Conservation (phyloP, 306 rosid species). For the Senna siamea region DNA sequence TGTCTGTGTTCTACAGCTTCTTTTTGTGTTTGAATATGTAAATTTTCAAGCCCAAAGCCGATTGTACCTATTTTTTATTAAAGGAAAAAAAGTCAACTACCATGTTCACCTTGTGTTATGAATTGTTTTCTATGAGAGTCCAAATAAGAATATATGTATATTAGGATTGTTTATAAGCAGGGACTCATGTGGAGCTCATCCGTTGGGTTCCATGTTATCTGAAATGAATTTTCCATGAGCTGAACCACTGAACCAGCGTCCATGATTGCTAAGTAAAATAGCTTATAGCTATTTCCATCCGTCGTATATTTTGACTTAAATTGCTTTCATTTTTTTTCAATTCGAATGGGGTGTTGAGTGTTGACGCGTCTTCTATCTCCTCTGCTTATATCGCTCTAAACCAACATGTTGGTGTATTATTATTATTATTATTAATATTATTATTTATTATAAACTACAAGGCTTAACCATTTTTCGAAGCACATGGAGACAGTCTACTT, state of each 20-base stretch:
- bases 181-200: neutral
- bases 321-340: too few species aligned
- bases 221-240: neutral
- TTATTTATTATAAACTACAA: neutral
- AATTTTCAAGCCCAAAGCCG: too few species aligned
- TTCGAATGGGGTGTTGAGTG: neutral
- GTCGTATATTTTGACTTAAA: neutral
- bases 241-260: too few species aligned
- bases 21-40: too few species aligned
- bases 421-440: neutral
- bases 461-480: neutral
- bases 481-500: neutral
- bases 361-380: neutral
- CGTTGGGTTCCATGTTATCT: neutral
- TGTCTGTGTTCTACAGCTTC: too few species aligned
- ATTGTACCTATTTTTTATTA: too few species aligned
- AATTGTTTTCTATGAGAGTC: too few species aligned
- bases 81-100: too few species aligned
- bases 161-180: too few species aligned
- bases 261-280: neutral
- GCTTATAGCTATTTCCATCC: neutral
- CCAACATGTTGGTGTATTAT: neutral
- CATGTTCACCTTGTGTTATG: too few species aligned
- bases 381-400: neutral
- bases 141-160: too few species aligned